phyloP scores from a whole-genome alignment of 305 asterid genomes.

The Fraxinus albicans region DNA sequence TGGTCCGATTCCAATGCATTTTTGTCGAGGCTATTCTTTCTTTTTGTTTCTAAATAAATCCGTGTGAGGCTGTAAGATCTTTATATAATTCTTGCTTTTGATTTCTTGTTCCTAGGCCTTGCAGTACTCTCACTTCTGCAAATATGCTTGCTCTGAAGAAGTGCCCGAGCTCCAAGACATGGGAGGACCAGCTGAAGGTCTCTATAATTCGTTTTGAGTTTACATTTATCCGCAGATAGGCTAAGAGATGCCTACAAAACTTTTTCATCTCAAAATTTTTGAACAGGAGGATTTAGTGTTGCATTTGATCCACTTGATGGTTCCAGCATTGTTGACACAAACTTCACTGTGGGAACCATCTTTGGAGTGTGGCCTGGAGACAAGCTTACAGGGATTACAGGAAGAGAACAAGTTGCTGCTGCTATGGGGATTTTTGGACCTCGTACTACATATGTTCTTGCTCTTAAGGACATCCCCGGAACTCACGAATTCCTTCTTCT shows the following conservation, averaged over 20 bases:
- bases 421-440: conserved; percentile 99
- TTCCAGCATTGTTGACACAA: conserved; percentile 96
- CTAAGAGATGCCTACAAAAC: background rate
- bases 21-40: background rate
- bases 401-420: conserved; percentile 90
- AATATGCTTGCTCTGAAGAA: conserved; percentile 98
- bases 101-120: conserved; percentile 53
- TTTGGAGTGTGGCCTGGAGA: conserved; percentile 99
- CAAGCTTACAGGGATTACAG: conserved; percentile 86
- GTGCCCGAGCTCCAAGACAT: conserved; percentile 95
- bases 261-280: background rate
- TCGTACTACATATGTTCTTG: conserved; percentile 87
- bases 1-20: background rate
- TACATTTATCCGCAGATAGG: background rate
- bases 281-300: conserved; percentile 93
- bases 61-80: background rate
- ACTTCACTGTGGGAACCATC: conserved; percentile 95
- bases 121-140: conserved; percentile 84
- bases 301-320: conserved; percentile 99
- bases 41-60: background rate
- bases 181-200: conserved; percentile 93
- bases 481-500: conserved; percentile 96
- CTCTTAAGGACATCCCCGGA: conserved; percentile 84
- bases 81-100: background rate
- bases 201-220: background rate